phyloP scores from a whole-genome alignment of 495 filamentous ascomycete genomes.

The Penicillium fimorum region DNA sequence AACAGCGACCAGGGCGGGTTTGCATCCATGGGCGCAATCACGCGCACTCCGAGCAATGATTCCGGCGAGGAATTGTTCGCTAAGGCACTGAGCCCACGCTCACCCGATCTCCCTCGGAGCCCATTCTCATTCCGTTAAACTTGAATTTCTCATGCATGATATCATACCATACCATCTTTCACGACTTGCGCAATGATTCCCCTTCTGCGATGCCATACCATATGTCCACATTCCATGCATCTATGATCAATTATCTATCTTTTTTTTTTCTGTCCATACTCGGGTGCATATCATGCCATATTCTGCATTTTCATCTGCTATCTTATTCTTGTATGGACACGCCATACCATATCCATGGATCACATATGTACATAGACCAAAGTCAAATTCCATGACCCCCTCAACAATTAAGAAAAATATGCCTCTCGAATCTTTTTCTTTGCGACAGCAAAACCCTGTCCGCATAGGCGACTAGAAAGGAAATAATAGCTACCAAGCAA shows the following conservation, averaged over 20 bases:
- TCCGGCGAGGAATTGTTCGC: slow-evolving; percentile 76
- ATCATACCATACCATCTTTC: slow-evolving; percentile 7
- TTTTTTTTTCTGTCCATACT: not conserved
- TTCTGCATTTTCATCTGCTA: slow-evolving; percentile 14
- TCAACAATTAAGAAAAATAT: not conserved
- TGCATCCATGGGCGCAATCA: slow-evolving; percentile 30
- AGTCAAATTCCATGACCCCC: not conserved
- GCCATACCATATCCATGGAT: slow-evolving; percentile 14
- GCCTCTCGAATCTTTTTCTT: not conserved
- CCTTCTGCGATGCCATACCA: slow-evolving; percentile 29
- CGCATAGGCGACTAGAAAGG: not conserved
- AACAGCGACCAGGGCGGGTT: slow-evolving; percentile 37
- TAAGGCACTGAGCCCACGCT: slow-evolving; percentile 73
- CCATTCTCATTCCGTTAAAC: slow-evolving; percentile 58
- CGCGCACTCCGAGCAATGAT: slow-evolving; percentile 38
- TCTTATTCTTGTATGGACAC: slow-evolving; percentile 7
- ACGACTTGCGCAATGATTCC: slow-evolving; percentile 31
- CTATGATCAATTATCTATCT: slow-evolving; percentile 5
- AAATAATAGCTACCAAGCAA: not conserved
- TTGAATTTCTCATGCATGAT: slow-evolving; percentile 4
- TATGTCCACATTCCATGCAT: slow-evolving; percentile 12
- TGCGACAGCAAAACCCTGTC: not conserved
- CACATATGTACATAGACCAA: slow-evolving; percentile 25
- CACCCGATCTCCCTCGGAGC: slow-evolving; percentile 73
- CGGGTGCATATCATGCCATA: slow-evolving; percentile 20